Evolutionary conservation across 345 rosid genomes (phyloP).

Genomic region (Gossypium sturtianum): DNA sequence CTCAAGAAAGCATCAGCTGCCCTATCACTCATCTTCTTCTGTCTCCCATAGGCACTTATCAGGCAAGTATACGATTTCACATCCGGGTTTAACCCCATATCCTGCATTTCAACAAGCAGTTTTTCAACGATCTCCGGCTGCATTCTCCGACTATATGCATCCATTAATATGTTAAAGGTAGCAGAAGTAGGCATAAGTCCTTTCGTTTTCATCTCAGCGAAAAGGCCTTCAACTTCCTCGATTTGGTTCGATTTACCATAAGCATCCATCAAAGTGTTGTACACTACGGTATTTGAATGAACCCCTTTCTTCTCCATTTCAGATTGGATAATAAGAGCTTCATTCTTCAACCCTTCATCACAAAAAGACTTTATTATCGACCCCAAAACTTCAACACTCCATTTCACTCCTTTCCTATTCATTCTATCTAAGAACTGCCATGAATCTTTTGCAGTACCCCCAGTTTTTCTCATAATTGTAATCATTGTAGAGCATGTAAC

Average conservation of each 20-base stretch:
- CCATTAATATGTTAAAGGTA: constrained; percentile 69
- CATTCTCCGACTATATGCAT: constrained; percentile 83
- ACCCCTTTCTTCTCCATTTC: constrained; percentile 91
- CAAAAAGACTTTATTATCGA: constrained; percentile 75
- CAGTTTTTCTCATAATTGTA: constrained; percentile 60
- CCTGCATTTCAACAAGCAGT: constrained; percentile 65
- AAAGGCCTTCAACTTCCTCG: constrained; percentile 86
- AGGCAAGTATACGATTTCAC: constrained; percentile 66
- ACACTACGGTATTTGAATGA: constrained; percentile 52
- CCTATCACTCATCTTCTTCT: constrained; percentile 69
- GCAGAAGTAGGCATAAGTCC: constrained; percentile 54
- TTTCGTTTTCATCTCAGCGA: constrained; percentile 61
- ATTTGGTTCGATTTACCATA: constrained; percentile 58
- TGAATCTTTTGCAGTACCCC: constrained; percentile 63
- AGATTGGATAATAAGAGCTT: constrained; percentile 67
- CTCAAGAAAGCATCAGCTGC: constrained; percentile 73
- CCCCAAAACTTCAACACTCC: constrained; percentile 69
- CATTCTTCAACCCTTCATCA: constrained; percentile 71
- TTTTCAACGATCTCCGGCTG: constrained; percentile 78
- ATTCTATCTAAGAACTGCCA: constrained; percentile 75
- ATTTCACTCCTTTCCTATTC: constrained; percentile 66
- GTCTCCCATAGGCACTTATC: constrained; percentile 76
- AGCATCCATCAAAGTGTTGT: constrained; percentile 80
- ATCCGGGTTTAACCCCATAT: constrained; percentile 51
- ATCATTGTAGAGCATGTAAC: constrained; percentile 77